Conservation (phyloP, 345 rosid species). For the Firmiana major region DNA sequence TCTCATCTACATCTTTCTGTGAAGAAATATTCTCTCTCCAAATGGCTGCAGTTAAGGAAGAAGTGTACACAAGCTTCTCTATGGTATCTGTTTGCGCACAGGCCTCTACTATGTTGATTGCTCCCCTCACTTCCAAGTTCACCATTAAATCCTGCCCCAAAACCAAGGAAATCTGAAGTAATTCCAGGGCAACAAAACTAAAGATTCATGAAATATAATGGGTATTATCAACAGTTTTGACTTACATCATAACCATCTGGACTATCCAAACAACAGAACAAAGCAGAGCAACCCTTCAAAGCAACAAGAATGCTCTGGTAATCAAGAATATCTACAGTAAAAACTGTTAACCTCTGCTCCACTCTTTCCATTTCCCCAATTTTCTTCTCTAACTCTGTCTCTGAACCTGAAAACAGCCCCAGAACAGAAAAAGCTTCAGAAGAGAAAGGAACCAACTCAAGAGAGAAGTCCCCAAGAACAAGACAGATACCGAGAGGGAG, state of each 20-base stretch:
- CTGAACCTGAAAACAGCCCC: conserved; percentile 32
- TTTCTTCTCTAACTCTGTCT: conserved; percentile 52
- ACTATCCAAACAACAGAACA: conserved; percentile 71
- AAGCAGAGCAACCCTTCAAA: conserved; percentile 59
- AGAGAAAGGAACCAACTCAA: not conserved
- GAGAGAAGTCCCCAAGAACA: not conserved
- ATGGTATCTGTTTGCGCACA: conserved; percentile 67
- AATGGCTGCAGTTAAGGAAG: conserved; percentile 74
- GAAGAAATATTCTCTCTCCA: conserved; percentile 70
- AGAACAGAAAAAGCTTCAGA: not conserved
- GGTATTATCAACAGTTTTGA: not conserved
- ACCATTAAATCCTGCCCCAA: conserved; percentile 42
- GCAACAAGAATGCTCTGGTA: conserved; percentile 75
- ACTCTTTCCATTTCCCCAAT: conserved; percentile 58
- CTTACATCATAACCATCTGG: conserved; percentile 67
- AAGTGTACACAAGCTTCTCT: conserved; percentile 62
- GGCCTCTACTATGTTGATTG: conserved; percentile 80
- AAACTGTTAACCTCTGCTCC: conserved; percentile 53
- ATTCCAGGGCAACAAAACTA: not conserved
- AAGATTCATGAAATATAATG: not conserved
- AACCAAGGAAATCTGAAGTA: not conserved
- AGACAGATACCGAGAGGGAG: not conserved
- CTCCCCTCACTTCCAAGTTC: conserved; percentile 83
- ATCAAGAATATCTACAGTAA: conserved; percentile 61
- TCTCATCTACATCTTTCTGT: conserved; percentile 68